phyloP scores from a whole-genome alignment of 2,329 filamentous ascomycete genomes.

The Cladosporium austrohemisphaericum region DNA sequence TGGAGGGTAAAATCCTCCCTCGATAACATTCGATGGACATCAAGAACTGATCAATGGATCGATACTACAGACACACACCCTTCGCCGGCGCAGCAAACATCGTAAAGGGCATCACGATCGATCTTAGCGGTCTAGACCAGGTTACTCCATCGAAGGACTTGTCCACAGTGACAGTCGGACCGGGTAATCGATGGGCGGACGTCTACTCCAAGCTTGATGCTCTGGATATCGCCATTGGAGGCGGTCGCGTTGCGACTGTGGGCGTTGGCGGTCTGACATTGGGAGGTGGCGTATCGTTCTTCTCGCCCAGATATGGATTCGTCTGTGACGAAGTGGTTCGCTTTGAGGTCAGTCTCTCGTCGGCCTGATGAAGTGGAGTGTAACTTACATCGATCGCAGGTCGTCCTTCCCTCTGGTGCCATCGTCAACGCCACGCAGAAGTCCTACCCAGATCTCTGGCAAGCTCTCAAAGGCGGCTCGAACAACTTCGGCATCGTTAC shows the following conservation, averaged over 20 bases:
- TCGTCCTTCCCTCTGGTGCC: constrained; percentile 40
- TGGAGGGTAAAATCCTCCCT: constrained; percentile 21
- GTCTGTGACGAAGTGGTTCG: constrained; percentile 36
- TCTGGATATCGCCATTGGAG: constrained; percentile 40
- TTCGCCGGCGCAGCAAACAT: constrained; percentile 22
- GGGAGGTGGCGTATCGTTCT: constrained; percentile 48
- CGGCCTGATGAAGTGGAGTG: constrained; percentile 34
- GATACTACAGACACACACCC: constrained; percentile 18
- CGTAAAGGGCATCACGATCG: constrained; percentile 37
- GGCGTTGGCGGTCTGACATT: constrained; percentile 45
- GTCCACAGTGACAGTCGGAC: constrained; percentile 41
- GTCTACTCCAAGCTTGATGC: constrained; percentile 42
- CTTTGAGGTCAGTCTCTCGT: constrained; percentile 34
- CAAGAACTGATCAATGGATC: neutral
- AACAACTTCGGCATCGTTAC: constrained; percentile 46
- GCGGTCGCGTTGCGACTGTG: constrained; percentile 42
- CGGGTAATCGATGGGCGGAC: constrained; percentile 44
- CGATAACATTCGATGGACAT: too few species aligned
- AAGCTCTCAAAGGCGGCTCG: constrained; percentile 43
- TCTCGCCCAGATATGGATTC: constrained; percentile 47
- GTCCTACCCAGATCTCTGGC: constrained; percentile 48
- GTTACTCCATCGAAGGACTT: constrained; percentile 35
- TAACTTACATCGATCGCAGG: constrained; percentile 16
- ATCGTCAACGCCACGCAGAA: constrained; percentile 38
- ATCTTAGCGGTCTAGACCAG: constrained; percentile 41